A percentile compares a stretch with the other conserved stretches of the same genome.
Conservation (phyloP, 2,329 filamentous ascomycete genomes). For the Diaporthe vexans region DNA sequence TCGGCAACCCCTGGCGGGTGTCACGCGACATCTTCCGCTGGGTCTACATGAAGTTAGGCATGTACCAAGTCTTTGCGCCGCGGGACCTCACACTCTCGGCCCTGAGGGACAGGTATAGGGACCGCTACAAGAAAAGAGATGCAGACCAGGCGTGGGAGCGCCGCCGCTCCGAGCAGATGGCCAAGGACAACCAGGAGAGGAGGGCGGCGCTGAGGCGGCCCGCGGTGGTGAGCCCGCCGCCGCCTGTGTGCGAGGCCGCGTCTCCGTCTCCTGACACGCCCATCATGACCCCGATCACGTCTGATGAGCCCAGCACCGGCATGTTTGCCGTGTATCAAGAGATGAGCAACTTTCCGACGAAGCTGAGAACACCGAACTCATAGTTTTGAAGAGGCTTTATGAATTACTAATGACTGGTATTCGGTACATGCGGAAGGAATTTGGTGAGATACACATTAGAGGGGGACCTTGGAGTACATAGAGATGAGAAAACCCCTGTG, state of each 20-base stretch:
- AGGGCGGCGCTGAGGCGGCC: conserved; percentile 29
- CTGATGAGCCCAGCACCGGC: conserved; percentile 23
- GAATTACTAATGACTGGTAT: too few relatives aligned
- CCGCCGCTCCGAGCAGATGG: conserved; percentile 40
- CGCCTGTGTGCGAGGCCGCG: background rate
- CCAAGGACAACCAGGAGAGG: conserved; percentile 39
- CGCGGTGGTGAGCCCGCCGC: conserved; percentile 23
- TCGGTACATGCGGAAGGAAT: too few relatives aligned
- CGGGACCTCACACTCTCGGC: conserved; percentile 20
- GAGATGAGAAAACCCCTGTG: background rate
- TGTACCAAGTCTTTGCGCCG: conserved; percentile 40
- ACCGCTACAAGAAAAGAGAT: conserved; percentile 27
- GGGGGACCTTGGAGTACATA: background rate
- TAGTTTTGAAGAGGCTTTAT: background rate
- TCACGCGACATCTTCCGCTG: conserved; percentile 39
- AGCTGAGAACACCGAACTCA: background rate
- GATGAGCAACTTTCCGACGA: background rate
- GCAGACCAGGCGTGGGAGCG: conserved; percentile 38
- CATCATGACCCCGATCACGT: background rate
- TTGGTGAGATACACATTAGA: background rate
- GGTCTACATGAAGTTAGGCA: conserved; percentile 39
- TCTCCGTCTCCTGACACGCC: conserved; percentile 35
- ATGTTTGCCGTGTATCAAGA: conserved; percentile 41
- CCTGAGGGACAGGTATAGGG: conserved; percentile 17
- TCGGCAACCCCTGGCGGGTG: conserved; percentile 37